A percentile compares a stretch with the other conserved stretches of the same genome.
Conservation (phyloP, 192 early-diverging fungal genomes). For the Obelidium mucronatum region DNA sequence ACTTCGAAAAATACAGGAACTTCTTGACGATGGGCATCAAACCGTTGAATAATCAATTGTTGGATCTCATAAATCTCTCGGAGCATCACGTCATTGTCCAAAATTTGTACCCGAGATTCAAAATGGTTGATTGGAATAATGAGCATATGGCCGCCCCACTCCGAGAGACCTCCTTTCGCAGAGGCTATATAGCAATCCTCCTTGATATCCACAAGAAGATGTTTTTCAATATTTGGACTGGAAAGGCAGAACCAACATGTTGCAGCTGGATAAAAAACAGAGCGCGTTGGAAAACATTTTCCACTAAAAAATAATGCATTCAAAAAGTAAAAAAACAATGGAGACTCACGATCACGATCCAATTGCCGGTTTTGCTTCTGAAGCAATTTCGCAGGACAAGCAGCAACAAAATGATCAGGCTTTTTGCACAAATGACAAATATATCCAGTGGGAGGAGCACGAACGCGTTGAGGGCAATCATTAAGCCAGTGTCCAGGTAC, state of each 20-base stretch:
- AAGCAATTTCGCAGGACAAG: constrained; percentile 55
- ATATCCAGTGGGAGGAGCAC: constrained; percentile 50
- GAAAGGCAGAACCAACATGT: constrained; percentile 97
- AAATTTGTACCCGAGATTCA: constrained; percentile 36
- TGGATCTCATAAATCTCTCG: constrained; percentile 45
- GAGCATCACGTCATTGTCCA: constrained; percentile 31
- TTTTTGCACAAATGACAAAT: constrained; percentile 58
- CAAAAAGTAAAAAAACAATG: constrained; percentile 45
- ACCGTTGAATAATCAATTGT: constrained; percentile 16
- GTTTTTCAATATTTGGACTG: constrained; percentile 88
- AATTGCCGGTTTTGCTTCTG: not conserved
- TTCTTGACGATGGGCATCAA: constrained; percentile 32
- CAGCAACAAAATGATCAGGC: constrained; percentile 57
- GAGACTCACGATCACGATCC: constrained; percentile 43
- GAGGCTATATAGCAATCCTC: constrained; percentile 82
- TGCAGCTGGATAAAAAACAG: constrained; percentile 29
- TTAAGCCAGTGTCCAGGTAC: constrained; percentile 59
- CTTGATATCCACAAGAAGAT: constrained; percentile 86
- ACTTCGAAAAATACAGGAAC: constrained; percentile 81
- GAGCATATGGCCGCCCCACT: constrained; percentile 84
- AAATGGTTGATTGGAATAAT: constrained; percentile 73
- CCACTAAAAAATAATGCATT: no score
- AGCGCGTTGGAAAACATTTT: constrained; percentile 24
- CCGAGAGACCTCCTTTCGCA: constrained; percentile 86
- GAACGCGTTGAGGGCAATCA: constrained; percentile 44